Percentiles rank a stretch among this genome's conserved stretches.
These are phyloP conservation scores for Suillus hirtellus DNA, from an alignment of 768 basidiomycete species.

Conservation along the genomic window DNA sequence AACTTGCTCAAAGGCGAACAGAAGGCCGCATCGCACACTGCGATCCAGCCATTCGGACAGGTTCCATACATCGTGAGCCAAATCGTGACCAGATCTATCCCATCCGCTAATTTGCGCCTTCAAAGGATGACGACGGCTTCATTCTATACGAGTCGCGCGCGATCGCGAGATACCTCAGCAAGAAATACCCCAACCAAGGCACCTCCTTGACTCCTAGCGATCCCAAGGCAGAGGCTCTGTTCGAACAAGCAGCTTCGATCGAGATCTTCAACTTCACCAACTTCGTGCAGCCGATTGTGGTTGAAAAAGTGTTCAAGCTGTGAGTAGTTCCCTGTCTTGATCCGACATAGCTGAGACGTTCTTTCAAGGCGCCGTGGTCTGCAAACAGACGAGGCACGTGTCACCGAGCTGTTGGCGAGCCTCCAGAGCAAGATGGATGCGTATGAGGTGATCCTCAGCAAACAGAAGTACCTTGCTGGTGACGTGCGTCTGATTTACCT, in stretches of 20 bases:
- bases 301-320: slow-evolving; percentile 56
- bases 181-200: slow-evolving; percentile 54
- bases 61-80: slow-evolving; percentile 44
- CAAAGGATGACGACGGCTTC: slow-evolving; percentile 61
- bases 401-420: slow-evolving; percentile 15
- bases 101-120: not conserved
- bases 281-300: no score
- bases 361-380: slow-evolving; percentile 19
- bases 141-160: slow-evolving; percentile 63
- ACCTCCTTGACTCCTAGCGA: slow-evolving; percentile 50
- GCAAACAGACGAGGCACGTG: slow-evolving; percentile 23
- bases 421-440: slow-evolving; percentile 45
- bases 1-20: slow-evolving; percentile 46
- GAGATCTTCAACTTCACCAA: slow-evolving; percentile 50
- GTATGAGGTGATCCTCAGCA: slow-evolving; percentile 55
- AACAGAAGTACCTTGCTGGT: slow-evolving; percentile 58
- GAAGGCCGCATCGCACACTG: slow-evolving; percentile 43
- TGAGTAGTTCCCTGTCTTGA: slow-evolving; percentile 27
- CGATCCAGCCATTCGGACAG: slow-evolving; percentile 60
- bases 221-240: slow-evolving; percentile 32
- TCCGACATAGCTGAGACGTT: slow-evolving; percentile 4
- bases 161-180: slow-evolving; percentile 57
- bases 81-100: not conserved
- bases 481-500: slow-evolving; percentile 38
- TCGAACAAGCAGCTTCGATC: slow-evolving; percentile 39